phyloP scores from a whole-genome alignment of 345 rosid species.

The Melaleuca alternifolia region DNA sequence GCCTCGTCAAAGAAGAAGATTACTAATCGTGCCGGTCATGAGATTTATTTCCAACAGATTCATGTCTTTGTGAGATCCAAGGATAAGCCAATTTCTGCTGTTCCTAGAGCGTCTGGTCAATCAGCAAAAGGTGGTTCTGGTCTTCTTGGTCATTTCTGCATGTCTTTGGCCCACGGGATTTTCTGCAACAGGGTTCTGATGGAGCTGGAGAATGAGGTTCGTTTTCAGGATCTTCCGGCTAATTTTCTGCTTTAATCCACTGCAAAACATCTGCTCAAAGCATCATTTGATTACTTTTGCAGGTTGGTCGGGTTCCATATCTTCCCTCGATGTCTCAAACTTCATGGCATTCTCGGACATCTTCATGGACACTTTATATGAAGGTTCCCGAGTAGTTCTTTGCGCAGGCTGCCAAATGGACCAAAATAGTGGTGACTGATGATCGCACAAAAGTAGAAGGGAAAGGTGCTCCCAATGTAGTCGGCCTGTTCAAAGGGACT shows the following conservation, averaged over 20 bases:
- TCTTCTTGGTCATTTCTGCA: constrained; percentile 80
- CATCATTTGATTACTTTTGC: neutral
- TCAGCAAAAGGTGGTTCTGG: constrained; percentile 38
- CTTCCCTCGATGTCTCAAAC: constrained; percentile 86
- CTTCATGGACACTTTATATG: constrained; percentile 86
- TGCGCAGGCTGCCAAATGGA: constrained; percentile 37
- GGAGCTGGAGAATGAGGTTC: constrained; percentile 80
- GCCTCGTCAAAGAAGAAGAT: constrained; percentile 25
- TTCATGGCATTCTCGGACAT: constrained; percentile 85
- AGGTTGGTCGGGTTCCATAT: constrained; percentile 81
- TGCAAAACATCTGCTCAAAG: neutral
- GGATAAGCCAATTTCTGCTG: constrained; percentile 27
- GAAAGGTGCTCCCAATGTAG: constrained; percentile 85
- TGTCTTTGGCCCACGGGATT: constrained; percentile 83
- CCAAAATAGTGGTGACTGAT: constrained; percentile 67
- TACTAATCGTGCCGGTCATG: constrained; percentile 51
- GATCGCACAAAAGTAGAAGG: constrained; percentile 71
- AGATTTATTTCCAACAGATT: constrained; percentile 74
- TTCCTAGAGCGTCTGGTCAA: constrained; percentile 31
- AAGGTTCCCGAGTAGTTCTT: constrained; percentile 63
- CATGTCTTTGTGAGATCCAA: constrained; percentile 41
- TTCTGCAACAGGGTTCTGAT: constrained; percentile 60
- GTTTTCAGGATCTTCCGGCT: neutral
- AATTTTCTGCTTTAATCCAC: neutral
- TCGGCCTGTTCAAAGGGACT: constrained; percentile 54